Evolutionary conservation across 495 filamentous ascomycete species (phyloP).

Genomic region (Hypoxylon fragiforme): DNA sequence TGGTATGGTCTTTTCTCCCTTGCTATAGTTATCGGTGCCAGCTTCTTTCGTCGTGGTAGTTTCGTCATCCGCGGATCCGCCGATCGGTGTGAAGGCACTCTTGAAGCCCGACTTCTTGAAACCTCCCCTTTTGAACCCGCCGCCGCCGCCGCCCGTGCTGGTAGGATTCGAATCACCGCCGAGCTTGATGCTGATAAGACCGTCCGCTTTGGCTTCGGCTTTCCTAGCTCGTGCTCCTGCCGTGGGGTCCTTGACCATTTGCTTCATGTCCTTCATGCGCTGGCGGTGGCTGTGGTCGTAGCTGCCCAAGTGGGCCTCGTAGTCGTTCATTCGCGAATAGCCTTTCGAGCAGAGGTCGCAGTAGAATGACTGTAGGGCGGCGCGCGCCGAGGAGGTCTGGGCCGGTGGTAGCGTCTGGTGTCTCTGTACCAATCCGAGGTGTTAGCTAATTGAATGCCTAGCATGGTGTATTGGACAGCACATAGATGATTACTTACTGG

Average conservation of each 20-base stretch:
- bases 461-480: neutral
- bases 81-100: slow-evolving; percentile 53
- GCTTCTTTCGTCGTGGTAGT: slow-evolving; percentile 21
- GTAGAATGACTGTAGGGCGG: slow-evolving; percentile 87
- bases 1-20: slow-evolving; percentile 20
- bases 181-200: slow-evolving; percentile 61
- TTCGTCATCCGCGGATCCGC: slow-evolving; percentile 25
- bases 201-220: slow-evolving; percentile 71
- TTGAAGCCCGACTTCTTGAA: slow-evolving; percentile 59
- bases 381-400: slow-evolving; percentile 82
- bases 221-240: slow-evolving; percentile 64
- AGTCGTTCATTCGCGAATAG: slow-evolving; percentile 71
- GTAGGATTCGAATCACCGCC: slow-evolving; percentile 38
- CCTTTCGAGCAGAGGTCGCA: slow-evolving; percentile 74
- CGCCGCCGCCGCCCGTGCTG: slow-evolving; percentile 39
- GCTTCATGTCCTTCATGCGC: slow-evolving; percentile 68
- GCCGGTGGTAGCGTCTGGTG: slow-evolving; percentile 57
- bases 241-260: slow-evolving; percentile 61
- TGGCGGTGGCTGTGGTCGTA: slow-evolving; percentile 74
- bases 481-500: slow-evolving; percentile 12
- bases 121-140: slow-evolving; percentile 61
- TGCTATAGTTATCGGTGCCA: slow-evolving; percentile 21
- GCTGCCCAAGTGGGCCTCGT: slow-evolving; percentile 67
- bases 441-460: slow-evolving; percentile 2
- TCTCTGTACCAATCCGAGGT: slow-evolving; percentile 35